Evolutionary conservation across 75 land plant genomes (phyloP), one percentile per base, ranked within the genome.

Genomic region (Cryptomeria japonica): DNA sequence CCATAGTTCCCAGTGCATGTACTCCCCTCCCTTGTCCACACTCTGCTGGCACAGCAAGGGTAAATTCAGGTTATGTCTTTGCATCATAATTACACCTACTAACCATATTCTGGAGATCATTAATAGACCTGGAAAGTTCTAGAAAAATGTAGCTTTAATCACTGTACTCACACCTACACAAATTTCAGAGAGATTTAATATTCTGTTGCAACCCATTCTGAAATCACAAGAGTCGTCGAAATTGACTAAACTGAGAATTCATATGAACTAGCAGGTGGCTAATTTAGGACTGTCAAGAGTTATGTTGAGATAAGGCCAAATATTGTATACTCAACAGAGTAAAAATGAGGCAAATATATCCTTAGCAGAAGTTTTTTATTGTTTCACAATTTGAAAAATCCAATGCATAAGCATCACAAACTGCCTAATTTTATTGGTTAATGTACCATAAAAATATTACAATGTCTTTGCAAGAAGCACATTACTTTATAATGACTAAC

Each of bases 401-500:
- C 44, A 68, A 49, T 49, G 70, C 82, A 32, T 53, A 87, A 87
- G 31, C 37, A 87, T 19, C 13, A 25, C 83, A 44, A 58, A 19
- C 87, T 78, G 19, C 25, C 86, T 83, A 70, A 3, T 5, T 37
- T 56, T 14, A 28, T 77, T 68, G 73, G 31, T 39, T 16, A 31
- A 10, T 10, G 2, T 32, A 34, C 77, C 37, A 32, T 68, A 22
- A 10, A 51, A 70, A 85, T 58, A 72, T 56, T 85, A 70, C n/a
- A 77, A 19, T 36, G 87, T 46, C 38, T 80, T 25, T 41, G 83
- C 44, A 82, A 82, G 32, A 82, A 42, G 47, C 51, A 82, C 34
- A 44, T 12, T 82, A 82, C 51, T 82, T n/a, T 64, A 10, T 11
- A 82, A 6, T 32, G 25, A 86, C 89, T 82, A 68, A 95, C 99